A percentile compares a stretch with the other conserved stretches of the same genome.
Conservation (phyloP, 2,329 filamentous ascomycete genomes). For the Apiospora kogelbergensis region DNA sequence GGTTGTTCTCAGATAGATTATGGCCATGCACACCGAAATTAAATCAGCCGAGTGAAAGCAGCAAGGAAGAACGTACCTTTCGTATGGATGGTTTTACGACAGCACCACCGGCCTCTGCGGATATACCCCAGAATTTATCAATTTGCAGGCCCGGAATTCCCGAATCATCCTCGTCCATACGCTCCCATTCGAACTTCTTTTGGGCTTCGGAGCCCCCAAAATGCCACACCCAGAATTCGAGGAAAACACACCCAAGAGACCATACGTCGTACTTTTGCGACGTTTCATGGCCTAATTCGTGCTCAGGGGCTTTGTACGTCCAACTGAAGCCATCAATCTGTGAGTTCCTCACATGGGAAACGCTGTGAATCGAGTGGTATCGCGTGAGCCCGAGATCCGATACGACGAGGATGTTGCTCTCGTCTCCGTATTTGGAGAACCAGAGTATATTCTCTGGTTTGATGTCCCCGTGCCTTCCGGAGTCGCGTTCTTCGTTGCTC, state of each 20-base stretch:
- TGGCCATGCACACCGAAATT: no score
- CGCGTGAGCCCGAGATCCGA: constrained; percentile 23
- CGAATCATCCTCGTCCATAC: not conserved
- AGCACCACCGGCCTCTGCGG: not conserved
- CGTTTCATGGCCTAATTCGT: constrained; percentile 12
- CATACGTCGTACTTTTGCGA: constrained; percentile 26
- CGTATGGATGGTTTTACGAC: not conserved
- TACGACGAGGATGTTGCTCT: constrained; percentile 17
- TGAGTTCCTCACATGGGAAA: not conserved
- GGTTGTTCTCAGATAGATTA: no score
- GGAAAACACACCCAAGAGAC: constrained; percentile 27
- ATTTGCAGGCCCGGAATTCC: not conserved
- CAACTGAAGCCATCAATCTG: constrained; percentile 9
- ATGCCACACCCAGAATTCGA: constrained; percentile 25
- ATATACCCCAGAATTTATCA: not conserved
- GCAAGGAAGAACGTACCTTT: not conserved
- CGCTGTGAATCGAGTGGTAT: constrained; percentile 12
- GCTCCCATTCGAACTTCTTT: no score
- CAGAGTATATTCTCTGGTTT: constrained; percentile 28
- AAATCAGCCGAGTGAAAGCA: no score
- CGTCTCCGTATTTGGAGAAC: constrained; percentile 14
- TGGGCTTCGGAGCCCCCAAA: not conserved
- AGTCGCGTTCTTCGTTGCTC: not conserved
- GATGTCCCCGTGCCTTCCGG: constrained; percentile 11
- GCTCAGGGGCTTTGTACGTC: constrained; percentile 23